phyloP scores from a whole-genome alignment of 768 basidiomycete species.

The Naganishia kalamii region DNA sequence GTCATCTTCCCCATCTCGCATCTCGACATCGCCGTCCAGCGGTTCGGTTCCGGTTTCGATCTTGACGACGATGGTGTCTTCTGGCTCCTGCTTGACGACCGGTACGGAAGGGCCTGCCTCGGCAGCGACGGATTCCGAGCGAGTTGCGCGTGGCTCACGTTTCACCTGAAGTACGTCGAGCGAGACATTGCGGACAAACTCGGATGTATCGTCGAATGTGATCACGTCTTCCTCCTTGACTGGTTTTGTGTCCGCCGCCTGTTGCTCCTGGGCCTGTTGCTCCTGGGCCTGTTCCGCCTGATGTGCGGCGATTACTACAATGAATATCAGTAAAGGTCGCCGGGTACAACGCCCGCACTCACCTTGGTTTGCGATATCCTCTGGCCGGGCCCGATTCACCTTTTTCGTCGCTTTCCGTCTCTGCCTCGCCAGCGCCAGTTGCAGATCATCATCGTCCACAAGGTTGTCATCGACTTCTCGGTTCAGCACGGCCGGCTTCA shows the following conservation, averaged over 20 bases:
- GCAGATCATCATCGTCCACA: slow-evolving; percentile 96
- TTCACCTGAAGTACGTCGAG: slow-evolving; percentile 39
- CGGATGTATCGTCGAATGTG: slow-evolving; percentile 92
- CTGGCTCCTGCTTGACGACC: slow-evolving; percentile 17
- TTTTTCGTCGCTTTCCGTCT: slow-evolving; percentile 75
- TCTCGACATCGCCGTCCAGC: slow-evolving; percentile 49
- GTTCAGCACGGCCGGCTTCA: slow-evolving; percentile 59
- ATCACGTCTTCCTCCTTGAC: slow-evolving; percentile 56
- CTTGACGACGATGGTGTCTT: slow-evolving; percentile 40
- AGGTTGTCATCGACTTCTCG: slow-evolving; percentile 79
- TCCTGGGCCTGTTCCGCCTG: too few species aligned
- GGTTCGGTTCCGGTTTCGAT: slow-evolving; percentile 37
- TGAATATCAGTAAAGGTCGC: not conserved
- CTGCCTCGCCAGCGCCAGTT: slow-evolving; percentile 80
- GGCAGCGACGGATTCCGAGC: slow-evolving; percentile 26
- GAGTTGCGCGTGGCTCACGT: slow-evolving; percentile 48
- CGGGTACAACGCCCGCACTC: slow-evolving; percentile 32
- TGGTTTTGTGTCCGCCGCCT: slow-evolving; percentile 15
- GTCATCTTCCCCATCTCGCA: slow-evolving; percentile 75
- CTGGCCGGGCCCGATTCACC: slow-evolving; percentile 65
- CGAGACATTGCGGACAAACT: slow-evolving; percentile 70
- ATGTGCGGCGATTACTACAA: slow-evolving; percentile 59
- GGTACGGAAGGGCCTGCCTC: not conserved
- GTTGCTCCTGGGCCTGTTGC: too few species aligned
- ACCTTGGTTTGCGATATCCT: slow-evolving; percentile 61